Percentiles rank a stretch among this genome's conserved stretches.
Conservation (phyloP, 805 yeast species). For the Metschnikowia lunata region DNA sequence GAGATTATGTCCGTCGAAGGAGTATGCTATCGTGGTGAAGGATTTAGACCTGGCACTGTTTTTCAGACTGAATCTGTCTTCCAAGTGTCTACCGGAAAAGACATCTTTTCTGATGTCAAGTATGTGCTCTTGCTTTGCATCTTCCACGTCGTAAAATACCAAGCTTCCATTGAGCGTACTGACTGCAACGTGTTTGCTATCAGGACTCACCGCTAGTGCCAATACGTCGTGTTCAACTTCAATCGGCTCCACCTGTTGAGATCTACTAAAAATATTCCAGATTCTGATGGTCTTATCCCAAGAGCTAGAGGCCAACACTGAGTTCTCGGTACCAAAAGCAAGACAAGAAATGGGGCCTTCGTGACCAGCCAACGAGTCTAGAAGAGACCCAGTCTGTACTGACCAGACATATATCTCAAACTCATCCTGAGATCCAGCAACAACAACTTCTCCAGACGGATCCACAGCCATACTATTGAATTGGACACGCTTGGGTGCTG, state of each 20-base stretch:
- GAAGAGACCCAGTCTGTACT: slow-evolving; percentile 88
- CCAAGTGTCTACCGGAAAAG: slow-evolving; percentile 75
- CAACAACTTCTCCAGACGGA: slow-evolving; percentile 94
- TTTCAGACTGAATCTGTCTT: slow-evolving; percentile 76
- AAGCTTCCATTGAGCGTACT: slow-evolving; percentile 87
- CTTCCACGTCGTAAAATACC: slow-evolving; percentile 75
- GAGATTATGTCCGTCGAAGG: slow-evolving; percentile 83
- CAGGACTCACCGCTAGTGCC: slow-evolving; percentile 81
- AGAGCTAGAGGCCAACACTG: slow-evolving; percentile 80
- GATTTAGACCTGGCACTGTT: slow-evolving; percentile 81
- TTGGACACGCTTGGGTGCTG: slow-evolving; percentile 84
- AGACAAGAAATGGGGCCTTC: slow-evolving; percentile 91
- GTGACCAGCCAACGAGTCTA: slow-evolving; percentile 87
- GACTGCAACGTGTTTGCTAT: slow-evolving; percentile 86
- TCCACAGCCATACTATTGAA: slow-evolving; percentile 89
- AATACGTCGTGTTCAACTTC: slow-evolving; percentile 81
- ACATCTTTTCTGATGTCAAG: slow-evolving; percentile 87
- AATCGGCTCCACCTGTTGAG: slow-evolving; percentile 86
- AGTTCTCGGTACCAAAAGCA: slow-evolving; percentile 76
- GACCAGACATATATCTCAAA: slow-evolving; percentile 95
- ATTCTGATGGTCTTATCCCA: slow-evolving; percentile 95
- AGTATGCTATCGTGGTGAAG: slow-evolving; percentile 76
- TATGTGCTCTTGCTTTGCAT: slow-evolving; percentile 72
- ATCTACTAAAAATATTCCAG: slow-evolving; percentile 88
- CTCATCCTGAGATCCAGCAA: slow-evolving; percentile 88